These are phyloP conservation scores for Limonomyces culmigenus DNA, from an alignment of 1,284 basidiomycete genomes.

Conservation along the genomic window DNA sequence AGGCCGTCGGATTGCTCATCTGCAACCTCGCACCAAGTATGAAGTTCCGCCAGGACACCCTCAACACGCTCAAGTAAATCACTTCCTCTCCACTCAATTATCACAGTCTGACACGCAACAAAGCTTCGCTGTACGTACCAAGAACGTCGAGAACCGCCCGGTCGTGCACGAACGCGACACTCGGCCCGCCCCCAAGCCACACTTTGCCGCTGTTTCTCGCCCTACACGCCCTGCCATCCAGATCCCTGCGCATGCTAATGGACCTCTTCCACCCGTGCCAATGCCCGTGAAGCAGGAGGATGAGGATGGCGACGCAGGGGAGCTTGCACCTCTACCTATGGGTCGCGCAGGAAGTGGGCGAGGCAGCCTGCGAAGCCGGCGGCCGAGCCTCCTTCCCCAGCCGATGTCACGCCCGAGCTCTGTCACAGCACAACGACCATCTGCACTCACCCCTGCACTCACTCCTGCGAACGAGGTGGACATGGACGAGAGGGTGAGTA, in stretches of 20 bases:
- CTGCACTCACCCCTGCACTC: neutral
- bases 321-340: no score
- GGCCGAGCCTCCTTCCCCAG: no score
- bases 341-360: no score
- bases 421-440: neutral
- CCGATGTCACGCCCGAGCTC: neutral
- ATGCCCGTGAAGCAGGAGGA: no score
- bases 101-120: conserved; percentile 1
- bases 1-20: conserved; percentile 59
- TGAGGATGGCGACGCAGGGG: no score
- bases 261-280: neutral
- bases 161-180: conserved; percentile 56
- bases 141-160: conserved; percentile 66
- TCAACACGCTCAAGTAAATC: conserved; percentile 69
- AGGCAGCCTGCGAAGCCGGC: no score
- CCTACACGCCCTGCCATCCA: conserved; percentile 14
- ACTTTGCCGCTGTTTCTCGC: conserved; percentile 44
- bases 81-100: conserved; percentile 1
- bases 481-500: conserved; percentile 47
- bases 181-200: conserved; percentile 32
- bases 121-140: conserved; percentile 65
- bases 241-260: conserved; percentile 2
- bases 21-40: conserved; percentile 70
- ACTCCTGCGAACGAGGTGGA: conserved; percentile 44
- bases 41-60: conserved; percentile 66